These are phyloP conservation scores for Xerocomellus chrysenteron DNA, from an alignment of 768 basidiomycete species.

Conservation along the genomic window DNA sequence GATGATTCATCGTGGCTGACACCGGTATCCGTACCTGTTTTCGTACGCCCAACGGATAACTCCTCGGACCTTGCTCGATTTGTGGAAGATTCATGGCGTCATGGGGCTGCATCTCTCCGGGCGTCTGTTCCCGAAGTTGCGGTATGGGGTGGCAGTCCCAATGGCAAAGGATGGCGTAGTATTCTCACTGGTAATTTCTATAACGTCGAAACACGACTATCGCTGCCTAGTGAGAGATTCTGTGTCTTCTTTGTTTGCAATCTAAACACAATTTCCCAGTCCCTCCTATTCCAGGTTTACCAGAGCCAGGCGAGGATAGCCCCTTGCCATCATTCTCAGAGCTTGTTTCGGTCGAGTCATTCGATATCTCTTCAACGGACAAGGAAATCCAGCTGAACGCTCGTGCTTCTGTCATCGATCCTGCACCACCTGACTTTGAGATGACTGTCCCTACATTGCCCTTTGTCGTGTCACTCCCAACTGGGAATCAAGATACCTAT, in stretches of 20 bases:
- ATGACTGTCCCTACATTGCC: constrained; percentile 58
- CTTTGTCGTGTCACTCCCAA: constrained; percentile 57
- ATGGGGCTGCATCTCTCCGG: constrained; percentile 46
- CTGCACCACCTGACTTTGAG: constrained; percentile 48
- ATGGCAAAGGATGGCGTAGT: constrained; percentile 47
- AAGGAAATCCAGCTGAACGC: constrained; percentile 47
- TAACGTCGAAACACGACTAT: constrained; percentile 47
- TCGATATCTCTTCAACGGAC: constrained; percentile 41
- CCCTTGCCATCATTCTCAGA: constrained; percentile 58
- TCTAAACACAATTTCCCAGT: constrained; percentile 41
- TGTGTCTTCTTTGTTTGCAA: not conserved
- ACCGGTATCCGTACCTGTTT: constrained; percentile 48
- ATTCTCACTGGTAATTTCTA: constrained; percentile 39
- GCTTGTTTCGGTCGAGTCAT: constrained; percentile 59
- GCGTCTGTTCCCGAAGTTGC: constrained; percentile 42
- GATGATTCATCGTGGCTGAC: constrained; percentile 57
- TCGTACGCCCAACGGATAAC: constrained; percentile 55
- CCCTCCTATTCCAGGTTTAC: constrained; percentile 64
- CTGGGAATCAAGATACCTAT: constrained; percentile 14
- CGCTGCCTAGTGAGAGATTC: constrained; percentile 50
- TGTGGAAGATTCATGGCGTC: constrained; percentile 56
- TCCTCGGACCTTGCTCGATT: constrained; percentile 49
- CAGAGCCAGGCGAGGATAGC: constrained; percentile 48
- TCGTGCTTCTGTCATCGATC: constrained; percentile 57
- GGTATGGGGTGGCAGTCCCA: constrained; percentile 51